Evolutionary conservation across 2,329 filamentous ascomycete genomes (phyloP), one percentile per base, ranked within the genome.

Genomic region (Hypoxylon sp.): DNA sequence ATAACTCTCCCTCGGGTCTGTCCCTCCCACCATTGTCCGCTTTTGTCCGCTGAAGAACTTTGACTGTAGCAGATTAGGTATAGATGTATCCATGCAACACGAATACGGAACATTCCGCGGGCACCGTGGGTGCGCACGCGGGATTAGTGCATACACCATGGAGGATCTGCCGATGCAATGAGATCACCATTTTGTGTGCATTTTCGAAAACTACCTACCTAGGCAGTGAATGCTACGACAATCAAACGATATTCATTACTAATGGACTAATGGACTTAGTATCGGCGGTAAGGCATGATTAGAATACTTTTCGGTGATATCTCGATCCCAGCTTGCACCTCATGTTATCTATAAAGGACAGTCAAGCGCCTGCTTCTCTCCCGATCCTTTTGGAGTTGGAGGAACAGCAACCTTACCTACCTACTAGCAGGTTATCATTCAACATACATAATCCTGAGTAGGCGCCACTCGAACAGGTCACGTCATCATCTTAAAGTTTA

Each of bases 261-360:
- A 65, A 65, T 64, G 44, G 25, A 61, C 6, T 65, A 65, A 65
- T 64, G 44, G 25, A 49, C 31, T n/a, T 11, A 58, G 25, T 33
- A 20, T 60, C 54, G 54, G 46, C 33, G 37, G 42, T 65, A 68
- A 31, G 48, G 10, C 11, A 61, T 56, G n/a, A 13, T 33, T 37
- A 30, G n/a, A 8, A 44, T 31, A 22, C 17, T 20, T 51, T 35
- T 58, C 48, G 55, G 49, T 22, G 51, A 57, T 56, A 62, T 17
- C 37, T 31, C 17, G 27, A 61, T 25, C 14, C 40, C 40, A 8
- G 40, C 33, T 37, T 42, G 5, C 37, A 33, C n/a, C 37, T 42
- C 37, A 42, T 17, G n/a, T 17, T 42, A 11, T 25, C 20, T 55
- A 67, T 67, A 67, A 64, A 55, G 42, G n/a, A 49, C 33, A 42